Percentiles rank a stretch among this genome's conserved stretches.
Conservation (phyloP, 441 rosid genomes). For the Adansonia madagascariensis region DNA sequence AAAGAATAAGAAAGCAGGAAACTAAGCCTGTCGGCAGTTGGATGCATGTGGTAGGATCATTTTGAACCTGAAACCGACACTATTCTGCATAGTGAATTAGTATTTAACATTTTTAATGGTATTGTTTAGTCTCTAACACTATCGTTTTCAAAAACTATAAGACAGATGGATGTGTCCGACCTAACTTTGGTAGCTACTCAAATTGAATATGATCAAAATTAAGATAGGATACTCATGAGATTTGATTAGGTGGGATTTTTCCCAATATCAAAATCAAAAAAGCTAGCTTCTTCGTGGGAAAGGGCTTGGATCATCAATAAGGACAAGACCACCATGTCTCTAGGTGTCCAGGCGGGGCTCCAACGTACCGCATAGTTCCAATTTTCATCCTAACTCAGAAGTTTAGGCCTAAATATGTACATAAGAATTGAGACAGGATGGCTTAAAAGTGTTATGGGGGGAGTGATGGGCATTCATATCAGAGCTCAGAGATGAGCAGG, state of each 20-base stretch:
- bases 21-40: not conserved
- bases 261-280: constrained; percentile 13
- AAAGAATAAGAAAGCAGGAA: constrained; percentile 5
- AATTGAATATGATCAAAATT: constrained; percentile 1
- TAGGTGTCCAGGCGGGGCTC: constrained; percentile 35
- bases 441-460: constrained; percentile 20
- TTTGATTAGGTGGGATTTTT: constrained; percentile 30
- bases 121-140: constrained; percentile 20
- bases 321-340: constrained; percentile 41
- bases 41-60: not conserved
- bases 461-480: constrained; percentile 40
- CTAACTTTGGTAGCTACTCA: constrained; percentile 31
- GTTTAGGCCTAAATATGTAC: constrained; percentile 17
- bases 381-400: constrained; percentile 23
- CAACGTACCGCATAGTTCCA: constrained; percentile 24
- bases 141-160: constrained; percentile 26
- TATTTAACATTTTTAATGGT: not conserved
- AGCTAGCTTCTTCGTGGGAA: constrained; percentile 1
- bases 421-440: constrained; percentile 32
- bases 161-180: constrained; percentile 37
- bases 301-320: constrained; percentile 5
- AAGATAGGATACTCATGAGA: constrained; percentile 25
- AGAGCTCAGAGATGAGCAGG: constrained; percentile 30
- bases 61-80: not conserved
- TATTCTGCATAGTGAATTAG: no score